Base-by-base conservation (phyloP, 768 basidiomycete species). In the Tremella yokohamensis region DNA sequence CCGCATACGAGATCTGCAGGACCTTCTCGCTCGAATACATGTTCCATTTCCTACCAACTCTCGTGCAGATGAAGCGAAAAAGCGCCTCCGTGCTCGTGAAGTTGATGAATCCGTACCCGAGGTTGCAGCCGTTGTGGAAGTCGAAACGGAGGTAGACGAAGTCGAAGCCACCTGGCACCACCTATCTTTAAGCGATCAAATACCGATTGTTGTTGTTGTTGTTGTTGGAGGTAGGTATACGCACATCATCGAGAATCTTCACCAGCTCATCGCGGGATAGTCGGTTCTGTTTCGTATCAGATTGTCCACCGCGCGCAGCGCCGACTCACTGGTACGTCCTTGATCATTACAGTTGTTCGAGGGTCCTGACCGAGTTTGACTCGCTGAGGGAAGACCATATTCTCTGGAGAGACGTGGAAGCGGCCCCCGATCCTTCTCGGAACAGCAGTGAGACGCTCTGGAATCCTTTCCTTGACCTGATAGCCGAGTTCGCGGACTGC, bases 131-230 rank as follows among this genome's bases (percentile, higher is more conserved):
- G 52, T 73, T 73, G 38, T 65, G 62, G 63, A 75, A 76, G 52
- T 76, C 75, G 49, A 75, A 75, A 8, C 75, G 68, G 6, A 76
- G 65, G 47, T 76, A 76, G 37, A 73, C 70, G 59, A 76, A 76
- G 59, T 75, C 73, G 51, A 68, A 70, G 8, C 62, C 68, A 6
- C 67, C 63, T 1, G 75, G 75, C 16, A 73, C 72, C n/a, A 69
- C 68, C 75, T 76, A 49, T 11, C 4, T 4, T 34, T 34, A 4
- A 34, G 29, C 11, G 6, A 34, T 34, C 29, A n/a, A n/a, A n/a
- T n/a, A n/a, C n/a, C n/a, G n/a, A n/a, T n/a, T n/a, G n/a, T n/a
- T n/a, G n/a, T n/a, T n/a, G n/a, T n/a, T n/a, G n/a, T n/a, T n/a
- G n/a, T n/a, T n/a, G n/a, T n/a, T n/a, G 49, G 22, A 11, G n/a